Evolutionary conservation across 1,284 basidiomycete species (phyloP).

Genomic region (Takashimella koratensis): DNA sequence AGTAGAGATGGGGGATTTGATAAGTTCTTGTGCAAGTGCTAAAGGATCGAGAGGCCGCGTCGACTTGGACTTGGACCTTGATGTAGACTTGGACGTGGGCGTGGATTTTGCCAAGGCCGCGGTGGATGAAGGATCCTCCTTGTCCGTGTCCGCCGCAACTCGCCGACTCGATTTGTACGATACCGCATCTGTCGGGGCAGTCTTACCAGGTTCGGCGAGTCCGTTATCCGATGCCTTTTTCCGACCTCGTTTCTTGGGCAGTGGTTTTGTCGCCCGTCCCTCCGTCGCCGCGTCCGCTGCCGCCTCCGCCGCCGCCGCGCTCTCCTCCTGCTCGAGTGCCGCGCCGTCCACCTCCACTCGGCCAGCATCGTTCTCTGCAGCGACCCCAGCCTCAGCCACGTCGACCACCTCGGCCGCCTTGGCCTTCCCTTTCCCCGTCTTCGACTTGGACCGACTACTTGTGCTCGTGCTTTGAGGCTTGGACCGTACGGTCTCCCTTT

Average conservation of each 20-base stretch:
- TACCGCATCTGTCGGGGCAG: too few species aligned
- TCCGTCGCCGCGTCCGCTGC: not conserved
- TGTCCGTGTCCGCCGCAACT: too few species aligned
- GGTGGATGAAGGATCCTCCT: too few species aligned
- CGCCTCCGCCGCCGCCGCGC: not conserved
- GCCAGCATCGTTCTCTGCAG: too few species aligned
- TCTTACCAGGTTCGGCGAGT: not conserved
- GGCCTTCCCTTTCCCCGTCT: too few species aligned
- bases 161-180: too few species aligned
- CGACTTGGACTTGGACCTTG: conserved; percentile 11
- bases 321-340: not conserved
- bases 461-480: too few species aligned
- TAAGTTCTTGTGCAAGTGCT: conserved; percentile 1
- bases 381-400: too few species aligned
- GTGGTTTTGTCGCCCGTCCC: conserved; percentile 10
- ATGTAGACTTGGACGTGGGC: not conserved
- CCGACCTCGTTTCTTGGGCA: conserved; percentile 8
- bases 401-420: too few species aligned
- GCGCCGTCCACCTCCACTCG: too few species aligned
- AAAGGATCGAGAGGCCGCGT: conserved; percentile 2
- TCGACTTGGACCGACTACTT: too few species aligned
- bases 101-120: not conserved
- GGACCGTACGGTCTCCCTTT: too few species aligned
- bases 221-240: not conserved
- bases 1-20: conserved; percentile 1